A percentile compares a stretch with the other conserved stretches of the same genome.
Evolutionary conservation across 2,329 filamentous ascomycete genomes (phyloP).

Genomic region (Neofusicoccum sp.): DNA sequence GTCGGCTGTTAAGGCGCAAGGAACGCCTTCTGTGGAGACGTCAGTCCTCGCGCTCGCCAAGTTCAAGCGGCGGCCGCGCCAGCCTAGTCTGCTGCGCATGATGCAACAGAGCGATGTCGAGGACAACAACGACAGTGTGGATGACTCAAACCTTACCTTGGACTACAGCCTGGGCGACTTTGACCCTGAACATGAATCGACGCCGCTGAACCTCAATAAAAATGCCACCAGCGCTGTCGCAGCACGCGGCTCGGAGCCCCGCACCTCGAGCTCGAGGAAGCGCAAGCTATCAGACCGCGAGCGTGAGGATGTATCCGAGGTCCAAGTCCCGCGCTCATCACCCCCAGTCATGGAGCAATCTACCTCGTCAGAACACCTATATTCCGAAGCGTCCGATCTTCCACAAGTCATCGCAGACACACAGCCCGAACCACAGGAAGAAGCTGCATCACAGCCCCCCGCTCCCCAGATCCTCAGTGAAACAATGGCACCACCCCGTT

Average conservation of each 20-base stretch:
- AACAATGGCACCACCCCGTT: constrained; percentile 45
- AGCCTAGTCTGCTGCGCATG: constrained; percentile 51
- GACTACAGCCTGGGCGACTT: constrained; percentile 39
- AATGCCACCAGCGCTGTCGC: background rate
- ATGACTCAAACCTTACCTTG: constrained; percentile 44
- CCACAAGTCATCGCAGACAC: background rate
- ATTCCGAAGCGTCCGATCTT: constrained; percentile 3
- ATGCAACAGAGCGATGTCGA: constrained; percentile 46
- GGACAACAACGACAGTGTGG: constrained; percentile 46
- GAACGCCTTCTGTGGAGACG: constrained; percentile 43
- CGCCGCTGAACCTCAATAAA: constrained; percentile 54
- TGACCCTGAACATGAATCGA: constrained; percentile 65
- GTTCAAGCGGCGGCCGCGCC: constrained; percentile 49
- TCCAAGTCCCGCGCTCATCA: constrained; percentile 41
- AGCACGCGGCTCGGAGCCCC: constrained; percentile 10
- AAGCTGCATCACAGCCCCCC: background rate
- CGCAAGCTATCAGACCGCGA: constrained; percentile 29
- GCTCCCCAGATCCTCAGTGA: constrained; percentile 35
- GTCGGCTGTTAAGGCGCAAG: constrained; percentile 39
- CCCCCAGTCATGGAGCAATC: constrained; percentile 28
- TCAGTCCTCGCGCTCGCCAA: constrained; percentile 51
- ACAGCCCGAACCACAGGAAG: constrained; percentile 4
- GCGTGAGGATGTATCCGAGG: constrained; percentile 20
- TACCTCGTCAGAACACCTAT: constrained; percentile 7
- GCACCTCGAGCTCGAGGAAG: constrained; percentile 38